phyloP scores from a whole-genome alignment of 768 basidiomycete genomes.

The Calocera cornea region DNA sequence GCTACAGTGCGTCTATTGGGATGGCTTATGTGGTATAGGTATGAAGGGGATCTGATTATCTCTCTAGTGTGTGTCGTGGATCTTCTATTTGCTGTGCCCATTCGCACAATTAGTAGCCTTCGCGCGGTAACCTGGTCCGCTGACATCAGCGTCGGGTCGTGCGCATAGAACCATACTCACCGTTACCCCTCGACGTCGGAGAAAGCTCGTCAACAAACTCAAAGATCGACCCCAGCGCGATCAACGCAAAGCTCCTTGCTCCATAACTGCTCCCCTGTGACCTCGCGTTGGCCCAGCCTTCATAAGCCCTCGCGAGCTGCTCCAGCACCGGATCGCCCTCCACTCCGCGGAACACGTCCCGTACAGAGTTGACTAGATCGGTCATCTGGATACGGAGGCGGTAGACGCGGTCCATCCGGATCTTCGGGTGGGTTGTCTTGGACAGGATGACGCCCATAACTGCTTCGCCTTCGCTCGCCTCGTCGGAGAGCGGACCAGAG shows the following conservation, averaged over 20 bases:
- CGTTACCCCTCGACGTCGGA: background rate
- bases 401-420: conserved; percentile 40
- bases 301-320: conserved; percentile 45
- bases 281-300: conserved; percentile 46
- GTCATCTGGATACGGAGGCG: conserved; percentile 44
- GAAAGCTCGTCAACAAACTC: background rate
- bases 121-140: no score
- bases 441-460: conserved; percentile 62
- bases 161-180: background rate
- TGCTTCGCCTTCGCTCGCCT: conserved; percentile 49
- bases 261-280: conserved; percentile 18
- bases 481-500: background rate
- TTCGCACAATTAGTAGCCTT: no score
- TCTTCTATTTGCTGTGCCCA: no score
- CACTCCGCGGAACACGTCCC: conserved; percentile 22
- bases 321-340: conserved; percentile 20
- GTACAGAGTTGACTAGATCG: conserved; percentile 40
- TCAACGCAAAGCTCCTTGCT: background rate
- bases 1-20: no score
- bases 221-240: background rate
- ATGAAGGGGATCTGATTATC: no score
- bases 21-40: no score
- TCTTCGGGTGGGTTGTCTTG: conserved; percentile 48
- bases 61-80: no score
- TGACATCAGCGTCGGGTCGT: background rate